A percentile compares a stretch with the other conserved stretches of the same genome.
Evolutionary conservation across 495 filamentous ascomycete genomes (phyloP).

Genomic region (Xylaria grammica): DNA sequence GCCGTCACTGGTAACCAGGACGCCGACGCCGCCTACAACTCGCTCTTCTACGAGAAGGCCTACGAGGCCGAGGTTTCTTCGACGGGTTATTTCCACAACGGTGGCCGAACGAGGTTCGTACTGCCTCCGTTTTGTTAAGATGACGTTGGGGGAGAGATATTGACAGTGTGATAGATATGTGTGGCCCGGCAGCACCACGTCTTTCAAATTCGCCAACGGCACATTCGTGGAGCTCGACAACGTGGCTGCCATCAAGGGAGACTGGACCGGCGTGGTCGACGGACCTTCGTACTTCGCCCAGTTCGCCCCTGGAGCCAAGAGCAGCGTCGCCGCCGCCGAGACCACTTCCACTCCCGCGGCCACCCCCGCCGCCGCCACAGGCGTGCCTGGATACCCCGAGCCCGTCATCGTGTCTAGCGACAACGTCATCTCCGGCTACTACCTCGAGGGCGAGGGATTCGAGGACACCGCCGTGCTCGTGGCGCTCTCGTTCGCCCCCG

Average conservation of each 20-base stretch:
- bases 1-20: slow-evolving; percentile 45
- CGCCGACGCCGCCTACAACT: slow-evolving; percentile 55
- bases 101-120: slow-evolving; percentile 37
- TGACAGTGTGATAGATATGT: slow-evolving; percentile 34
- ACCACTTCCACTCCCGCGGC: slow-evolving; percentile 27
- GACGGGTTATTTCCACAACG: slow-evolving; percentile 34
- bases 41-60: slow-evolving; percentile 46
- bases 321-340: slow-evolving; percentile 9
- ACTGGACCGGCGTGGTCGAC: slow-evolving; percentile 40
- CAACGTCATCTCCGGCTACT: slow-evolving; percentile 56
- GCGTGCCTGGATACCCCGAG: slow-evolving; percentile 54
- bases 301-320: slow-evolving; percentile 39
- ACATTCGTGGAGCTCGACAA: slow-evolving; percentile 41
- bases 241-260: slow-evolving; percentile 42
- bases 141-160: slow-evolving; percentile 6
- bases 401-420: slow-evolving; percentile 50
- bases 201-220: slow-evolving; percentile 51
- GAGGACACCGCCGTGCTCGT: slow-evolving; percentile 51
- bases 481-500: slow-evolving; percentile 33
- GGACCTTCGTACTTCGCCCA: slow-evolving; percentile 44
- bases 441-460: slow-evolving; percentile 49
- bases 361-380: slow-evolving; percentile 25
- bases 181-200: slow-evolving; percentile 46
- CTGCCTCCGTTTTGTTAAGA: neutral
- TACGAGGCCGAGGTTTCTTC: slow-evolving; percentile 31